These are phyloP conservation scores for Botrytis squamosa DNA, from an alignment of 2,329 filamentous ascomycete species.

Conservation along the genomic window DNA sequence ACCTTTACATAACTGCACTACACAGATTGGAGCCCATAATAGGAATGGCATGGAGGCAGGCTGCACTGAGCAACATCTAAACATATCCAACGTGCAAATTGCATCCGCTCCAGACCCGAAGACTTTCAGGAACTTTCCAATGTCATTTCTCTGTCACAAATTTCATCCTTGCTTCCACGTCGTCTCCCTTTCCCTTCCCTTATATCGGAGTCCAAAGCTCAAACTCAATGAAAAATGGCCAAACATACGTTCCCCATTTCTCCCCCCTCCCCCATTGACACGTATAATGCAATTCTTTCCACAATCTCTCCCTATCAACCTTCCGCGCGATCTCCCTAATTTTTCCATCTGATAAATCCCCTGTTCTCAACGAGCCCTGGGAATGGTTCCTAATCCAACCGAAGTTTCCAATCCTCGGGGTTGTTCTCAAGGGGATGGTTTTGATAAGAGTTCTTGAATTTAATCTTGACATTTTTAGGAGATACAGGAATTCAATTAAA, in stretches of 20 bases:
- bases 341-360: slow-evolving; percentile 48
- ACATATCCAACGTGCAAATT: not conserved
- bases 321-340: slow-evolving; percentile 48
- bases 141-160: not conserved
- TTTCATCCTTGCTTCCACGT: not conserved
- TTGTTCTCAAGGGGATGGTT: slow-evolving; percentile 26
- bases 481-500: not conserved
- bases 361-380: not conserved
- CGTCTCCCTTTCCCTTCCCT: not conserved
- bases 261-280: slow-evolving; percentile 66
- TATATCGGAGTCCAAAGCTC: not conserved
- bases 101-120: not conserved
- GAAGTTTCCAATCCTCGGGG: not conserved
- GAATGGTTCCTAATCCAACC: slow-evolving; percentile 23
- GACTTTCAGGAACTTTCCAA: not conserved
- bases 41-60: not conserved
- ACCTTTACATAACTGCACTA: not conserved
- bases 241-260: slow-evolving; percentile 63
- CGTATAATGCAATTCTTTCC: slow-evolving; percentile 63
- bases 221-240: slow-evolving; percentile 1
- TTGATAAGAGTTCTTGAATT: not conserved
- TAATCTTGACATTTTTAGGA: not conserved
- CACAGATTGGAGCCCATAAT: not conserved
- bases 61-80: too few species aligned
- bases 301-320: slow-evolving; percentile 58